A percentile compares a stretch with the other conserved stretches of the same genome.
Conservation (phyloP, 2,329 filamentous ascomycete genomes). For the Westerdykella ornata region DNA sequence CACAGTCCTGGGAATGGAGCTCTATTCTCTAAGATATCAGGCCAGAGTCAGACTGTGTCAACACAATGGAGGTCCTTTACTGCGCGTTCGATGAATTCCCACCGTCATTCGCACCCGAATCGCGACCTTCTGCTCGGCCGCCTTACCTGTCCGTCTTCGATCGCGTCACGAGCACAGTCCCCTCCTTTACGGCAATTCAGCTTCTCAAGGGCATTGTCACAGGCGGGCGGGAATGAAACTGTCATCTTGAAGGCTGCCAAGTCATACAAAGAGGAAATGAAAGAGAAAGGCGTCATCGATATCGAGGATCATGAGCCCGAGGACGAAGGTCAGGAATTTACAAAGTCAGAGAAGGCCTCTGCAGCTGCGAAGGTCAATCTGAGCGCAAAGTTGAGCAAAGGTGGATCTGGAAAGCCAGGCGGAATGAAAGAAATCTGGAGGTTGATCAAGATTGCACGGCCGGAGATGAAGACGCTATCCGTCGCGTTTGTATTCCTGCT, state of each 20-base stretch:
- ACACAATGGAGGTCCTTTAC: conserved; percentile 13
- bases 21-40: conserved; percentile 29
- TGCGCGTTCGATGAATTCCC: not conserved
- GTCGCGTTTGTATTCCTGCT: conserved; percentile 79
- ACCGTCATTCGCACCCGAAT: conserved; percentile 7
- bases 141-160: conserved; percentile 3
- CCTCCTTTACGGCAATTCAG: conserved; percentile 25
- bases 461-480: conserved; percentile 72
- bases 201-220: conserved; percentile 20
- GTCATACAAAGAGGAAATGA: conserved; percentile 37
- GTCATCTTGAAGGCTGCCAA: conserved; percentile 17
- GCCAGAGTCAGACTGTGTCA: conserved; percentile 4
- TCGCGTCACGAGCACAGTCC: conserved; percentile 2
- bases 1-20: conserved; percentile 30
- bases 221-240: conserved; percentile 18
- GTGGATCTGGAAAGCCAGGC: conserved; percentile 54
- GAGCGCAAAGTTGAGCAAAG: conserved; percentile 78
- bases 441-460: conserved; percentile 79
- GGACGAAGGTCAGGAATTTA: conserved; percentile 57
- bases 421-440: conserved; percentile 71
- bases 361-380: conserved; percentile 86
- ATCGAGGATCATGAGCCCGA: conserved; percentile 38
- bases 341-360: conserved; percentile 72
- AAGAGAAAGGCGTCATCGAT: conserved; percentile 31
- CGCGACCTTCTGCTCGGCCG: conserved; percentile 9